Conservation (phyloP, 164 flowering plant genomes). For the Vitis amurensis region DNA sequence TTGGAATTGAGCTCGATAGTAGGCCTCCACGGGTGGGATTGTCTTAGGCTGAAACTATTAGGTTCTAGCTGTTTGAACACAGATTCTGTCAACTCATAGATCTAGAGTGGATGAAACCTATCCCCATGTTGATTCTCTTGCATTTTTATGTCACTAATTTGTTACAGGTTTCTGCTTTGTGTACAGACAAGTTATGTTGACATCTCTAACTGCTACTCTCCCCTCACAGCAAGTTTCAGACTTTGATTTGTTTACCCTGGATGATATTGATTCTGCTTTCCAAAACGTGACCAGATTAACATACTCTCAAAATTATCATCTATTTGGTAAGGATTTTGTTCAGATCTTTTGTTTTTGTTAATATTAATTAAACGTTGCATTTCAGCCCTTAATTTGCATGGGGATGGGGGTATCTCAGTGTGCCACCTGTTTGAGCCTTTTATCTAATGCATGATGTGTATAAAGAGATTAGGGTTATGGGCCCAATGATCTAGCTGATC, state of each 20-base stretch:
- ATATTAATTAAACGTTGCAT: background rate
- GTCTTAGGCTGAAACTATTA: too few species aligned
- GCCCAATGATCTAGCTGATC: too few species aligned
- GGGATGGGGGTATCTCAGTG: too few species aligned
- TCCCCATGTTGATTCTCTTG: background rate
- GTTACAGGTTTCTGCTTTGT: background rate
- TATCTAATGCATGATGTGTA: too few species aligned
- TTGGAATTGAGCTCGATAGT: too few species aligned
- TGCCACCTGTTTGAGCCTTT: background rate
- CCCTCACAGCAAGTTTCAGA: conserved; percentile 92
- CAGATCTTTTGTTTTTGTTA: background rate
- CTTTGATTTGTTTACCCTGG: conserved; percentile 84
- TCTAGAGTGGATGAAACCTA: too few species aligned
- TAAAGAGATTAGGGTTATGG: too few species aligned
- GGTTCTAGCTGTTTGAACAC: too few species aligned
- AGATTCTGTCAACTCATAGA: too few species aligned
- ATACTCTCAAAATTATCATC: conserved; percentile 84
- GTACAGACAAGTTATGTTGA: background rate
- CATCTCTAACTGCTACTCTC: conserved; percentile 13
- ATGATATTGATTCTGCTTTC: conserved; percentile 92
- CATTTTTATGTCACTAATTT: background rate
- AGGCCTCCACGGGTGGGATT: too few species aligned
- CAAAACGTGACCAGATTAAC: conserved; percentile 78
- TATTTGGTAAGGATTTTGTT: conserved; percentile 51
- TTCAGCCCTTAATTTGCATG: too few species aligned